Base-by-base conservation (phyloP, 2,329 filamentous ascomycete species). In the Fusarium equiseti region DNA sequence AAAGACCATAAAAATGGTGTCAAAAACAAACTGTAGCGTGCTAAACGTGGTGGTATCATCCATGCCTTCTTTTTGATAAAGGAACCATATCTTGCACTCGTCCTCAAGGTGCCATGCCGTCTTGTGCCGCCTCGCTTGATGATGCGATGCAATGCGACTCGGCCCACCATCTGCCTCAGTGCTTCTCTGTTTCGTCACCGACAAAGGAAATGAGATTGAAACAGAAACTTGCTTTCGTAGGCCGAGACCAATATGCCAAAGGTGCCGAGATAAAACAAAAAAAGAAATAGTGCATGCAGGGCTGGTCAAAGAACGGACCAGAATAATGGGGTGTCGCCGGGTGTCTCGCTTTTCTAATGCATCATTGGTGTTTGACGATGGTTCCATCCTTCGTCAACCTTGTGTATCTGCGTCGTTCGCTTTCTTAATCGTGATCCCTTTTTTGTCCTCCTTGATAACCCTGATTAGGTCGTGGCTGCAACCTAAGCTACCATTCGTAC, bases 31-130 rank as follows among this genome's bases (percentile, higher is more conserved):
- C 68, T 67, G 68, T 68, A 76, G 75, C 77, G 76, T 79, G 78
- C 77, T 78, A 77, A 80, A 78, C 78, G 79, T 77, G 78, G 78
- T 82, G 80, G 80, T 82, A 81, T 82, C 80, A 80, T 82, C 79
- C 79, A 78, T 81, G 75, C 63, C 64, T 68, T 79, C 69, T 76
- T 72, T 71, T 69, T 61, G 74, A 69, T 65, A 74, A 77, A 77
- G 74, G 66, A 74, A 68, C 66, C 71, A 75, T 74, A 73, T 75
- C 65, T 72, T 72, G 68, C 65, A 66, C 68, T 73, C 63, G 61
- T 64, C 66, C 66, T 46, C 50, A 27, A 31, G 46, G 35, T 38
- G 45, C 48, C 54, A 43, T 27, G 31, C 22, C 55, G 35, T 29
- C 40, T 46, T 59, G 46, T 20, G 24, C 18, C 56, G 29, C 26